Evolutionary conservation across 2,329 filamentous ascomycete species (phyloP).

Genomic region (Neurospora sp.): DNA sequence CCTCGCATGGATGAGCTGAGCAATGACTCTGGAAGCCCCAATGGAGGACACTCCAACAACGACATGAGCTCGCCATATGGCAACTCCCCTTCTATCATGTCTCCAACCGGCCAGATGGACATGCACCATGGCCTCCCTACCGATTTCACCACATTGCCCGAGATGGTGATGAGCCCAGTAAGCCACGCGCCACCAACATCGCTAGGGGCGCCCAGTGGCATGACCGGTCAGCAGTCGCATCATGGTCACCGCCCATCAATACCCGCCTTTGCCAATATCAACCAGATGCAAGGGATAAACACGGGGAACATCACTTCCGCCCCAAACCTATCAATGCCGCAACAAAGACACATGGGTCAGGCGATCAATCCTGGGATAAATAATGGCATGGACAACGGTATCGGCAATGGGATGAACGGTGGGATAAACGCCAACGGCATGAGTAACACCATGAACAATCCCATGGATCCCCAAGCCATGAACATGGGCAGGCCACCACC

Average conservation of each 20-base stretch:
- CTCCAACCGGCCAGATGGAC: slow-evolving; percentile 35
- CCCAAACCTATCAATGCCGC: slow-evolving; percentile 23
- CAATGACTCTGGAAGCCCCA: slow-evolving; percentile 28
- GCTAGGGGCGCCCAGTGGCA: slow-evolving; percentile 14
- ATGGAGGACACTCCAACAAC: slow-evolving; percentile 22
- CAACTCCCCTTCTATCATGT: slow-evolving; percentile 44
- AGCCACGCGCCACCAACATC: slow-evolving; percentile 23
- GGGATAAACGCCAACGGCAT: too few relatives aligned
- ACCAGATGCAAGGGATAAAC: slow-evolving; percentile 26
- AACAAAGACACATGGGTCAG: slow-evolving; percentile 22
- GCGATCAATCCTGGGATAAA: slow-evolving; percentile 17
- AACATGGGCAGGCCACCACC: slow-evolving; percentile 23
- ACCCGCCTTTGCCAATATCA: slow-evolving; percentile 24
- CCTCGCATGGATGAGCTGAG: slow-evolving; percentile 32
- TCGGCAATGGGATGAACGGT: slow-evolving; percentile 8
- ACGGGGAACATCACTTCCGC: slow-evolving; percentile 23
- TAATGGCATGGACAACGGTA: slow-evolving; percentile 18
- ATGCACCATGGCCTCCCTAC: slow-evolving; percentile 32
- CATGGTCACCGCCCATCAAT: slow-evolving; percentile 24
- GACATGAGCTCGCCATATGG: slow-evolving; percentile 43
- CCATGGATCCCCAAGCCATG: slow-evolving; percentile 14
- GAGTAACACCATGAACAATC: slow-evolving; percentile 6
- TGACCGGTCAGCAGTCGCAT: slow-evolving; percentile 17
- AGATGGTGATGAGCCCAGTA: slow-evolving; percentile 45
- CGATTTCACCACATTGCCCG: slow-evolving; percentile 40